phyloP scores from a whole-genome alignment of 2,329 filamentous ascomycete species.

The Emericellopsis cladophorae region DNA sequence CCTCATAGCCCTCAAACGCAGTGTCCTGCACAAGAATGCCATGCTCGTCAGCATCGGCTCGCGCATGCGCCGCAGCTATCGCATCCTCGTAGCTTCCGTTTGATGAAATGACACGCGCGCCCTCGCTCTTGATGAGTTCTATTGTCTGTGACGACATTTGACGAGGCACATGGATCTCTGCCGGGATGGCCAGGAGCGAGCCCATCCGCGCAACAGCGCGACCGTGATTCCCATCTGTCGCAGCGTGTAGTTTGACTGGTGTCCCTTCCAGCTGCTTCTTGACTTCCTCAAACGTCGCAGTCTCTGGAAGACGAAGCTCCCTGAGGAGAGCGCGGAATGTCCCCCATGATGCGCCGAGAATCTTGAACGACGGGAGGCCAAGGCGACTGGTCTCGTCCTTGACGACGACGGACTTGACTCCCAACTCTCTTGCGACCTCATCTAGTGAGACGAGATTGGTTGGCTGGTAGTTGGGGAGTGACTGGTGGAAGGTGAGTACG shows the following conservation, averaged over 20 bases:
- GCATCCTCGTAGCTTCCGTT: slow-evolving; percentile 52
- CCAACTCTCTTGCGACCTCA: slow-evolving; percentile 39
- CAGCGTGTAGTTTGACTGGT: slow-evolving; percentile 37
- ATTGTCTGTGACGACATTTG: slow-evolving; percentile 42
- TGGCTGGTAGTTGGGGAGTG: slow-evolving; percentile 40
- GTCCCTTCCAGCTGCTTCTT: slow-evolving; percentile 2
- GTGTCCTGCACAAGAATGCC: slow-evolving; percentile 57
- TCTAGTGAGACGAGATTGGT: slow-evolving; percentile 41
- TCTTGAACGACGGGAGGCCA: slow-evolving; percentile 63
- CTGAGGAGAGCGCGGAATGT: slow-evolving; percentile 42
- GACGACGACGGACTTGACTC: slow-evolving; percentile 41
- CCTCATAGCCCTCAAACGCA: slow-evolving; percentile 51
- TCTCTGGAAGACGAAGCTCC: slow-evolving; percentile 26
- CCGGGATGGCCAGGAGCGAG: slow-evolving; percentile 38
- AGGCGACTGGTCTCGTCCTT: slow-evolving; percentile 59
- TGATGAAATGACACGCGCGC: slow-evolving; percentile 42
- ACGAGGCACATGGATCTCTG: slow-evolving; percentile 49
- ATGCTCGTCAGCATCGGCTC: slow-evolving; percentile 19
- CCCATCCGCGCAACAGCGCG: slow-evolving; percentile 61
- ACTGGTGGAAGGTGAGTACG: slow-evolving; percentile 37
- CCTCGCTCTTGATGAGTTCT: slow-evolving; percentile 45
- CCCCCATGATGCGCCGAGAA: slow-evolving; percentile 68
- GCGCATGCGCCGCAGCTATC: slow-evolving; percentile 32
- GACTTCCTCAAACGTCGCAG: slow-evolving; percentile 29
- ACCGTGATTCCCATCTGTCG: slow-evolving; percentile 69